These are phyloP conservation scores for Chlorella vulgaris DNA, from an alignment of 139 green algal species.

Conservation along the genomic window DNA sequence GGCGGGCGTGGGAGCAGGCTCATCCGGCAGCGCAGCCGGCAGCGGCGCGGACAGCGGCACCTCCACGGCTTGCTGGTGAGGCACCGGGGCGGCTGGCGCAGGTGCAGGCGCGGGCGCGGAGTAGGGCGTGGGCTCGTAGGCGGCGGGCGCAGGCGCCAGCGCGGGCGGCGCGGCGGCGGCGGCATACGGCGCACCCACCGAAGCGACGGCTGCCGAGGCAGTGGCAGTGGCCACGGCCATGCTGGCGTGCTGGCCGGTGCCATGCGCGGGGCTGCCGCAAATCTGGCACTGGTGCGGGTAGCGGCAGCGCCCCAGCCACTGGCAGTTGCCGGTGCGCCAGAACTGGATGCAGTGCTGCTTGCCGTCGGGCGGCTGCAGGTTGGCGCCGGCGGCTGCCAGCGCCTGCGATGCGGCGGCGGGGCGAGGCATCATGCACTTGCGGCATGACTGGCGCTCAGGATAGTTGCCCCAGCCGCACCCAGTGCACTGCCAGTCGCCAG, in stretches of 20 bases:
- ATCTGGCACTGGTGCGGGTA: neutral
- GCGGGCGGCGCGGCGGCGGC: neutral
- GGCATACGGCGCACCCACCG: neutral
- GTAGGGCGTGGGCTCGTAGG: neutral
- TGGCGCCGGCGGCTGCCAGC: constrained; percentile 7
- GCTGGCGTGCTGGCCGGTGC: constrained; percentile 3
- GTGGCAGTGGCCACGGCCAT: neutral
- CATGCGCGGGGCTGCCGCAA: neutral
- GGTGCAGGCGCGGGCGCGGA: neutral
- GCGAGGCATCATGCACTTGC: constrained; percentile 23
- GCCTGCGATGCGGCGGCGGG: neutral
- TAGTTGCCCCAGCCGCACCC: constrained; percentile 19
- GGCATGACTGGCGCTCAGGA: constrained; percentile 14
- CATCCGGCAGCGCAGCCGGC: neutral
- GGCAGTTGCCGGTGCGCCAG: neutral
- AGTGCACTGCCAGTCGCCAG: constrained; percentile 23
- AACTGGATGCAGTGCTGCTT: constrained; percentile 21
- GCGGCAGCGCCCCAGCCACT: neutral
- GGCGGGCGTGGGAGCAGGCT: neutral
- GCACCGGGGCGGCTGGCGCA: neutral
- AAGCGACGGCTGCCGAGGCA: neutral
- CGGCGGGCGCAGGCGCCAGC: neutral
- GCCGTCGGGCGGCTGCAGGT: constrained; percentile 14
- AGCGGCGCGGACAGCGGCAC: neutral
- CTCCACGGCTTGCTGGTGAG: neutral